phyloP scores from a whole-genome alignment of 352 stramenopile genomes.

The Globisporangium nodosum region DNA sequence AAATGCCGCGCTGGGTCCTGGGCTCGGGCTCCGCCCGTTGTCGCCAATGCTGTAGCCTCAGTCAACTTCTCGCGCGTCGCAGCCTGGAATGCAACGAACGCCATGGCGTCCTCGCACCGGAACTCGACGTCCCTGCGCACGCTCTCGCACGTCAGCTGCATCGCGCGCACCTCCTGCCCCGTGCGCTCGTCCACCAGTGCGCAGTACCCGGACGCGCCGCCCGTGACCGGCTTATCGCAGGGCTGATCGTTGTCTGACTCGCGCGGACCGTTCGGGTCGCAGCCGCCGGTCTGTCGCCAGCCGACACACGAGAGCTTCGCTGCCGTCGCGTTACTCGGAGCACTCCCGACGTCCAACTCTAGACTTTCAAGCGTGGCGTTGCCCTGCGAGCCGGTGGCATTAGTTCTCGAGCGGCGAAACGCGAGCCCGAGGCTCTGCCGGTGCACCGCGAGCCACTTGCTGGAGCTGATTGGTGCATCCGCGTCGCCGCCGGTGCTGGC shows the following conservation, averaged over 20 bases:
- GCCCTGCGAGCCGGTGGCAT: background rate
- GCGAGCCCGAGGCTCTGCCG: background rate
- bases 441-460: background rate
- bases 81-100: constrained; percentile 22
- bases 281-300: constrained; percentile 41
- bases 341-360: background rate
- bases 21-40: too few species aligned
- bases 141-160: constrained; percentile 27
- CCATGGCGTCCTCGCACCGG: constrained; percentile 30
- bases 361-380: background rate
- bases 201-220: constrained; percentile 37
- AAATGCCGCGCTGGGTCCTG: background rate
- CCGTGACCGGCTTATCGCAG: constrained; percentile 22
- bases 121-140: constrained; percentile 26
- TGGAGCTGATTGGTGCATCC: background rate
- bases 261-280: constrained; percentile 27
- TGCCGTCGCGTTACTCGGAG: background rate
- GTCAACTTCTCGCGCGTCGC: constrained; percentile 1
- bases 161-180: constrained; percentile 20
- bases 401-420: background rate
- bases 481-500: background rate
- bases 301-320: constrained; percentile 25
- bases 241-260: constrained; percentile 20
- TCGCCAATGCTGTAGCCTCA: background rate
- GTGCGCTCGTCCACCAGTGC: constrained; percentile 25